Base-by-base conservation (phyloP, 2,329 filamentous ascomycete species). In the Colletotrichum chrysophilum region DNA sequence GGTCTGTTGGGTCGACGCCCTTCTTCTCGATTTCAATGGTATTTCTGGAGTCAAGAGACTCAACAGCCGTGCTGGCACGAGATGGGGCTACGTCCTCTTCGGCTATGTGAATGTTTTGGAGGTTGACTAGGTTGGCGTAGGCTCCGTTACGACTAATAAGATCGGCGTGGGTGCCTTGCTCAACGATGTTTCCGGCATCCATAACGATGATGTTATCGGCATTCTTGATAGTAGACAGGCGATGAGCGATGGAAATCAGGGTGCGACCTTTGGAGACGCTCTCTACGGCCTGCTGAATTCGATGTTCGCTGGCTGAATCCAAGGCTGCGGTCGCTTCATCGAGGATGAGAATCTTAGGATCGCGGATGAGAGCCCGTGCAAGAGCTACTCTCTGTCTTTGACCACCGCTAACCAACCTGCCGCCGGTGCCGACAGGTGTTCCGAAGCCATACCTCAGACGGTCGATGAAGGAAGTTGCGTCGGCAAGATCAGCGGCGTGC, bases 121-220 rank as follows among this genome's bases (percentile, higher is more conserved):
- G 82, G 55, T 82, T 81, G 4, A 92, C 90, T 69, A 93, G 86
- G 38, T 85, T 85, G 9, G 86, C 86, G 78, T 93, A 93, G 6
- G 91, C 82, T 14, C n/a, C 90, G 85, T 28, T 87, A 21, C 83
- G 82, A 18, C 82, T 81, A 52, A 94, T 84, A 1, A 94, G 86
- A 26, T 90, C 87, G 3, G 89, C 84, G 70, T 94, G 93, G 0
- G 87, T 90, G 0, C 93, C 93, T 79, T 92, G 84, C 80, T 94
- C 93, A 3, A 92, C 85, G 3, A 92, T 87, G 36, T 84, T 82
- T 0, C 93, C 93, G 58, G 90, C 86, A 5, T 90, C 86, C 78
- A 94, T 85, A 3, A 94, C 92, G 5, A 94, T 85, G 64, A 94
- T 94, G 70, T 91, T 89, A 76, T 94, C 90, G 0, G 93, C 93